phyloP scores from a whole-genome alignment of 176 grass and related monocot species.

The Hordeum marinum region DNA sequence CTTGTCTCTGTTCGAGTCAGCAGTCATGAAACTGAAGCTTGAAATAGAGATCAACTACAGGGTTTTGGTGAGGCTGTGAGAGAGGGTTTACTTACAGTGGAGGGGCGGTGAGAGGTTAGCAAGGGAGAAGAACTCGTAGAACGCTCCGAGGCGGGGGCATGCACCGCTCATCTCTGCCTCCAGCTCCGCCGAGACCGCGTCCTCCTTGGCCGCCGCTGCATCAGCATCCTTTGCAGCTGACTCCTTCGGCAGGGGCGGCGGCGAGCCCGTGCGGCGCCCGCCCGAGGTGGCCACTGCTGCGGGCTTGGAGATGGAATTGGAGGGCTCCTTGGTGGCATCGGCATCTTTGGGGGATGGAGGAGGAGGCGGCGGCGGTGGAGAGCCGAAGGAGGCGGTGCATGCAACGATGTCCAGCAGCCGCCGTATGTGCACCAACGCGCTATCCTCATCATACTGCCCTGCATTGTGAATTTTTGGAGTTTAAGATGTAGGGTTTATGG shows the following conservation, averaged over 20 bases:
- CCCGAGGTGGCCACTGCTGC: constrained; percentile 3
- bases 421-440: constrained; percentile 61
- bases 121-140: constrained; percentile 99
- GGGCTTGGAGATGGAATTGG: constrained; percentile 29
- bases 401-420: constrained; percentile 76
- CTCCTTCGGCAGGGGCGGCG: constrained; percentile 25
- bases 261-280: constrained; percentile 13
- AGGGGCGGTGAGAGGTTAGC: constrained; percentile 81
- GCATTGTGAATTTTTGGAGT: background rate
- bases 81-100: constrained; percentile 47
- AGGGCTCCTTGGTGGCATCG: constrained; percentile 37
- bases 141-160: constrained; percentile 85
- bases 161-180: constrained; percentile 89
- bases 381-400: constrained; percentile 71
- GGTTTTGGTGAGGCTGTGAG: background rate
- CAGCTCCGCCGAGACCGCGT: constrained; percentile 35
- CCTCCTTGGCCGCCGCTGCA: constrained; percentile 28
- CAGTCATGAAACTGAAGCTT: background rate
- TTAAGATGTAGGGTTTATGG: too few relatives aligned
- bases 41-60: background rate
- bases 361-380: constrained; percentile 37
- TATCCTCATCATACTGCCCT: constrained; percentile 84
- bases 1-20: background rate
- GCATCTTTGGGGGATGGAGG: constrained; percentile 35
- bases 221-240: constrained; percentile 24